Percentiles rank a stretch among this genome's conserved stretches.
These are phyloP conservation scores for Glaciozyma antarctica DNA, from an alignment of 768 basidiomycete species.

Conservation along the genomic window DNA sequence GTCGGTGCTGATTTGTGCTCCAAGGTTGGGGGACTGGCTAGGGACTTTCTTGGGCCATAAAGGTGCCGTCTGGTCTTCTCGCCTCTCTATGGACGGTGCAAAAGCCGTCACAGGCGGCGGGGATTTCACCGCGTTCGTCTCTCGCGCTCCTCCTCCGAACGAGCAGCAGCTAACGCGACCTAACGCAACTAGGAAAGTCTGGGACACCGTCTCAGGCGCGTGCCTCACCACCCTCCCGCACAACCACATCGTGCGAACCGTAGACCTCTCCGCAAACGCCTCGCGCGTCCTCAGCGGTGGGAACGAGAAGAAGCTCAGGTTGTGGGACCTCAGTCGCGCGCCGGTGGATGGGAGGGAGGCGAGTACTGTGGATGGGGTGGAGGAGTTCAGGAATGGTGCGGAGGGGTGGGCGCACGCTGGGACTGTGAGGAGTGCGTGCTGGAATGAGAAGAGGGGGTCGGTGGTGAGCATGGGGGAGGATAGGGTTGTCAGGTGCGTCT, in stretches of 20 bases:
- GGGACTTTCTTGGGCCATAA: conserved; percentile 53
- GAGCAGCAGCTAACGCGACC: neutral
- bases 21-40: conserved; percentile 99
- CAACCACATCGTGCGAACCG: conserved; percentile 93
- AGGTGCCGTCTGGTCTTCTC: conserved; percentile 95
- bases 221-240: conserved; percentile 90
- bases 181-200: conserved; percentile 23
- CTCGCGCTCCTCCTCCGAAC: neutral
- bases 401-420: conserved; percentile 67
- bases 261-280: conserved; percentile 66
- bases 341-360: conserved; percentile 5
- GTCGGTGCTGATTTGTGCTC: conserved; percentile 47
- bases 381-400: conserved; percentile 43
- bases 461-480: conserved; percentile 82
- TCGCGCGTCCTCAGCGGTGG: conserved; percentile 77
- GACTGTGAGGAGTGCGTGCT: conserved; percentile 83
- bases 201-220: conserved; percentile 47
- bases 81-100: conserved; percentile 74
- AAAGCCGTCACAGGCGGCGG: conserved; percentile 87
- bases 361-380: neutral
- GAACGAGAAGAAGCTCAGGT: conserved; percentile 92
- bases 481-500: conserved; percentile 68
- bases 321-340: conserved; percentile 79
- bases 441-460: conserved; percentile 63
- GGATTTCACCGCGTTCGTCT: conserved; percentile 87